phyloP scores from a whole-genome alignment of 179 eudicot genomes.

The Silene noctiflora region DNA sequence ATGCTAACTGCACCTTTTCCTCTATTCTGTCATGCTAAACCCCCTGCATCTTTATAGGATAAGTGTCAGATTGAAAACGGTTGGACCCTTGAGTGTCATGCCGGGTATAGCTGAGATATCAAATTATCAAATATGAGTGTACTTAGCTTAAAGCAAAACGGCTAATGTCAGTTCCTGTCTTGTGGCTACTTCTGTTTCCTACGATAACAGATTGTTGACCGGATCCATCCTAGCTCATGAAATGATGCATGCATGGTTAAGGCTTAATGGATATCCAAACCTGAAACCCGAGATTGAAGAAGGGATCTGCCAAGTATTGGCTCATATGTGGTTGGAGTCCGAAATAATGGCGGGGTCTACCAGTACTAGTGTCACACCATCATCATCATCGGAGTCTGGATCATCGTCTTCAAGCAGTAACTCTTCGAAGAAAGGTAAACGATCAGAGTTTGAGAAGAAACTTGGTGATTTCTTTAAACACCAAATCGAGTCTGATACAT shows the following conservation, averaged over 20 bases:
- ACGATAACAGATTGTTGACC: slow-evolving; percentile 64
- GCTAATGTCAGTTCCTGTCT: neutral
- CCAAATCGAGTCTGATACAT: slow-evolving; percentile 91
- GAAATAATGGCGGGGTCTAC: slow-evolving; percentile 84
- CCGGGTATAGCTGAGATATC: no score
- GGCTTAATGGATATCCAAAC: slow-evolving; percentile 86
- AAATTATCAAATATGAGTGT: no score
- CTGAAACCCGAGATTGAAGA: slow-evolving; percentile 90
- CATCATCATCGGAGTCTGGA: slow-evolving; percentile 40
- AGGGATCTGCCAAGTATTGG: slow-evolving; percentile 98
- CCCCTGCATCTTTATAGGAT: no score
- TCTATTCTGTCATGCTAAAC: no score
- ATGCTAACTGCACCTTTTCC: no score
- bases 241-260: slow-evolving; percentile 99
- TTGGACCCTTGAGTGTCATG: no score
- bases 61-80: no score
- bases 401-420: slow-evolving; percentile 39
- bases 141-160: neutral
- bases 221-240: slow-evolving; percentile 98
- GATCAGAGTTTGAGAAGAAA: slow-evolving; percentile 87
- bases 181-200: neutral
- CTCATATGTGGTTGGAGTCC: slow-evolving; percentile 98
- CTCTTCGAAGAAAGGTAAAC: slow-evolving; percentile 88
- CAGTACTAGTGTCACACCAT: slow-evolving; percentile 39
- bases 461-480: slow-evolving; percentile 90